Conservation (phyloP, 2,329 filamentous ascomycete genomes). For the Ascosphaera aggregata region DNA sequence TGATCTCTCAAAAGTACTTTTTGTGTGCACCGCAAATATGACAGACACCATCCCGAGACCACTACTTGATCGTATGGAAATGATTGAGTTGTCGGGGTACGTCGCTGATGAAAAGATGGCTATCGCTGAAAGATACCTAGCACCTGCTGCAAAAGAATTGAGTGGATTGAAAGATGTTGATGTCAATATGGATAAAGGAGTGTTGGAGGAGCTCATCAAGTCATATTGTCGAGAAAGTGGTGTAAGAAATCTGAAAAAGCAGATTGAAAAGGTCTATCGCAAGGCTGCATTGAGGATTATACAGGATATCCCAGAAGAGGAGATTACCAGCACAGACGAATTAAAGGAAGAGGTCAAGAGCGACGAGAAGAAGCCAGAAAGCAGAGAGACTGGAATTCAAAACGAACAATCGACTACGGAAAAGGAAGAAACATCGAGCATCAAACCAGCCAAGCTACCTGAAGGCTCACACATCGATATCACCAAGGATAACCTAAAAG, state of each 20-base stretch:
- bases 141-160: slow-evolving; percentile 81
- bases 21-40: slow-evolving; percentile 98
- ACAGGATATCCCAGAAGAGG: slow-evolving; percentile 19
- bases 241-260: slow-evolving; percentile 94
- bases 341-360: slow-evolving; percentile 5
- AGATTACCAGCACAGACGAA: slow-evolving; percentile 1
- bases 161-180: slow-evolving; percentile 78
- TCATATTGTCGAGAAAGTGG: slow-evolving; percentile 95
- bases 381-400: too few species aligned
- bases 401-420: too few species aligned
- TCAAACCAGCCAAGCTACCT: slow-evolving; percentile 48
- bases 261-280: slow-evolving; percentile 96
- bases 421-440: slow-evolving; percentile 40
- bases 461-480: slow-evolving; percentile 72
- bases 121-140: slow-evolving; percentile 81
- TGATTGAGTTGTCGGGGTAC: slow-evolving; percentile 89
- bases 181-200: slow-evolving; percentile 64
- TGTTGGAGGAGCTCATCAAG: slow-evolving; percentile 93
- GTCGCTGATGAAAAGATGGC: slow-evolving; percentile 98
- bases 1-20: slow-evolving; percentile 89
- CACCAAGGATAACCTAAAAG: slow-evolving; percentile 71
- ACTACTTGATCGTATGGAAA: slow-evolving; percentile 88
- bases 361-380: too few species aligned
- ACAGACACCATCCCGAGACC: slow-evolving; percentile 93
- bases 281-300: slow-evolving; percentile 97